Evolutionary conservation across 352 stramenopile species (phyloP).

Genomic region (Achlya hypogyna): DNA sequence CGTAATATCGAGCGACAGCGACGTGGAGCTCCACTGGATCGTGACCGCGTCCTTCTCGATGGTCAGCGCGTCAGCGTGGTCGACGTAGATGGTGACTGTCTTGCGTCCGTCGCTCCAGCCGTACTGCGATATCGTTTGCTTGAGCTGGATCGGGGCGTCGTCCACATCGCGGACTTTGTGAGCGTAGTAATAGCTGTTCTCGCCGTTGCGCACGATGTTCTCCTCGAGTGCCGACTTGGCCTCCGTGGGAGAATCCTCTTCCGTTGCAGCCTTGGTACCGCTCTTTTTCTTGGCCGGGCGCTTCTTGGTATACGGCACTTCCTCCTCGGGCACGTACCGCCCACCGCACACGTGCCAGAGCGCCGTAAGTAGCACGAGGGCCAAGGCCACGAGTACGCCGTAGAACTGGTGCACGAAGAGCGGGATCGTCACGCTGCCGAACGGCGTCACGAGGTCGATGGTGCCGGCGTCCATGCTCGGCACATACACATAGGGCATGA

Average conservation of each 20-base stretch:
- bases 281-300: slow-evolving; percentile 19
- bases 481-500: slow-evolving; percentile 69
- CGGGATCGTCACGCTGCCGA: slow-evolving; percentile 49
- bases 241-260: slow-evolving; percentile 20
- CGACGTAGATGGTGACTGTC: slow-evolving; percentile 64
- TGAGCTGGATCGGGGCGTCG: slow-evolving; percentile 23
- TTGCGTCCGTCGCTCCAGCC: slow-evolving; percentile 70
- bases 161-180: slow-evolving; percentile 32
- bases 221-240: slow-evolving; percentile 40
- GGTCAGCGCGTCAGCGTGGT: slow-evolving; percentile 39
- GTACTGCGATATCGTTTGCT: slow-evolving; percentile 60
- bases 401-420: slow-evolving; percentile 23
- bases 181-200: slow-evolving; percentile 82
- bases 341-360: slow-evolving; percentile 14
- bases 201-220: slow-evolving; percentile 53
- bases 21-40: slow-evolving; percentile 75
- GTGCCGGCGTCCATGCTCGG: slow-evolving; percentile 44
- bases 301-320: slow-evolving; percentile 26
- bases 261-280: neutral
- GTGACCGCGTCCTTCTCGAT: slow-evolving; percentile 53
- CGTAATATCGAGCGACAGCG: slow-evolving; percentile 61
- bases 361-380: slow-evolving; percentile 23
- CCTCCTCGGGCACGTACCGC: neutral
- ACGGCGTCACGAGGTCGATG: slow-evolving; percentile 62
- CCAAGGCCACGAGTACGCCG: slow-evolving; percentile 33